Evolutionary conservation across 129 eudicot species (phyloP).

Genomic region (Escallonia herrerae): DNA sequence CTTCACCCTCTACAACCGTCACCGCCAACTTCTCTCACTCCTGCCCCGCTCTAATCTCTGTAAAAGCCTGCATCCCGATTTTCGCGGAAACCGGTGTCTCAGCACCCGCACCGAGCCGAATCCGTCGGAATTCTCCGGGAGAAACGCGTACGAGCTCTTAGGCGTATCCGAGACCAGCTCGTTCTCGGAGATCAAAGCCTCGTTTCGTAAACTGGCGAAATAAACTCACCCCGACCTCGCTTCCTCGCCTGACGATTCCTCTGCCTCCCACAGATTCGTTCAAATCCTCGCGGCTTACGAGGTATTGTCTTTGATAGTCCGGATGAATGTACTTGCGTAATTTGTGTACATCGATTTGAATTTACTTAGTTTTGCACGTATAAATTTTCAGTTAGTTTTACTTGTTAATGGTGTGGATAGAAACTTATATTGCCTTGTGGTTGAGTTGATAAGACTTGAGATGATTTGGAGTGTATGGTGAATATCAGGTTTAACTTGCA

Average conservation of each 20-base stretch:
- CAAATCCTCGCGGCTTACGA: constrained; percentile 91
- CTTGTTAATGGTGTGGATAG: too few species aligned
- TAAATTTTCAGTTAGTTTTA: too few species aligned
- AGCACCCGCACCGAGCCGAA: constrained; percentile 43
- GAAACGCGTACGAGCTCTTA: constrained; percentile 67
- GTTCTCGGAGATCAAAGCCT: constrained; percentile 53
- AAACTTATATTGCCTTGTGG: too few species aligned
- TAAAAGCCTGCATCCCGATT: constrained; percentile 13
- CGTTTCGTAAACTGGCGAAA: constrained; percentile 76
- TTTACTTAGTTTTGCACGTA: not conserved
- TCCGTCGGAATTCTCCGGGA: constrained; percentile 46
- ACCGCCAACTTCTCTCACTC: constrained; percentile 18
- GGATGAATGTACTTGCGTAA: not conserved
- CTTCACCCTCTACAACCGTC: constrained; percentile 22
- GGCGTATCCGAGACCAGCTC: constrained; percentile 65
- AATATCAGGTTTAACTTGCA: too few species aligned
- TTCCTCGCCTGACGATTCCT: constrained; percentile 28
- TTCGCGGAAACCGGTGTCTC: constrained; percentile 31
- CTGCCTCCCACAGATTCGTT: constrained; percentile 49
- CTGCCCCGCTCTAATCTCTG: constrained; percentile 11
- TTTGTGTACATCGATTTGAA: not conserved
- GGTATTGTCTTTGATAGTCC: constrained; percentile 20
- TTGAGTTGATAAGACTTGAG: too few species aligned
- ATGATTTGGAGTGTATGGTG: too few species aligned
- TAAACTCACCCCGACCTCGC: constrained; percentile 87